Evolutionary conservation across 1,284 basidiomycete genomes (phyloP).

Genomic region (Hemileia vastatrix): DNA sequence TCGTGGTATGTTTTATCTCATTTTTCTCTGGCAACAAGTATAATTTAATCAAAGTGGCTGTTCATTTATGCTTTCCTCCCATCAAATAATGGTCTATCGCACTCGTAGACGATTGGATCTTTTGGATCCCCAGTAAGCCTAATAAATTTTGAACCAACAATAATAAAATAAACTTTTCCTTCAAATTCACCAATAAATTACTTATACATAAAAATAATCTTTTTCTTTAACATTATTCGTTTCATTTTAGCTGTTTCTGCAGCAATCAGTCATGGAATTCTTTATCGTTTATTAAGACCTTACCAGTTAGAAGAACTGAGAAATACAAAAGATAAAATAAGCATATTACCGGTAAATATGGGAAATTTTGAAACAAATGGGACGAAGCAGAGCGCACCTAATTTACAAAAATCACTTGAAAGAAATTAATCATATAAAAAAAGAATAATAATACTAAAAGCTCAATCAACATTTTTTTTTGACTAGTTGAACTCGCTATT

Average conservation of each 20-base stretch:
- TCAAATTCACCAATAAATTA: too few relatives aligned
- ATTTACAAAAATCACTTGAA: too few relatives aligned
- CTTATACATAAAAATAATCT: neutral
- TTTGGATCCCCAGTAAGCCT: slow-evolving; percentile 15
- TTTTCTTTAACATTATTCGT: neutral
- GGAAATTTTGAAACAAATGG: too few relatives aligned
- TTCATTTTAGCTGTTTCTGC: slow-evolving; percentile 1
- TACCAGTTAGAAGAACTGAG: too few relatives aligned
- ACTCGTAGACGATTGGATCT: slow-evolving; percentile 9
- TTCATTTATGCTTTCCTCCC: neutral
- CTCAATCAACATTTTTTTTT: too few relatives aligned
- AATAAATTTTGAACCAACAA: neutral
- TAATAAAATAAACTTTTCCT: neutral
- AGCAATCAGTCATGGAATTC: neutral
- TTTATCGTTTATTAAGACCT: slow-evolving; percentile 5
- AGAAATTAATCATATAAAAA: too few relatives aligned
- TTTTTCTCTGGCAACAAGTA: neutral
- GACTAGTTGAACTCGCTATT: too few relatives aligned
- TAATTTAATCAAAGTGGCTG: neutral
- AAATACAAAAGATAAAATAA: too few relatives aligned
- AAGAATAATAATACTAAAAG: too few relatives aligned
- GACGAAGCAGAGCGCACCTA: too few relatives aligned
- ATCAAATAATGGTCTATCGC: neutral
- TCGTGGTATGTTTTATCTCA: neutral
- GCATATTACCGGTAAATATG: too few relatives aligned